Evolutionary conservation across 2,329 filamentous ascomycete species (phyloP), one percentile per base, ranked within the genome.

Genomic region (Zymoseptoria passerinii): DNA sequence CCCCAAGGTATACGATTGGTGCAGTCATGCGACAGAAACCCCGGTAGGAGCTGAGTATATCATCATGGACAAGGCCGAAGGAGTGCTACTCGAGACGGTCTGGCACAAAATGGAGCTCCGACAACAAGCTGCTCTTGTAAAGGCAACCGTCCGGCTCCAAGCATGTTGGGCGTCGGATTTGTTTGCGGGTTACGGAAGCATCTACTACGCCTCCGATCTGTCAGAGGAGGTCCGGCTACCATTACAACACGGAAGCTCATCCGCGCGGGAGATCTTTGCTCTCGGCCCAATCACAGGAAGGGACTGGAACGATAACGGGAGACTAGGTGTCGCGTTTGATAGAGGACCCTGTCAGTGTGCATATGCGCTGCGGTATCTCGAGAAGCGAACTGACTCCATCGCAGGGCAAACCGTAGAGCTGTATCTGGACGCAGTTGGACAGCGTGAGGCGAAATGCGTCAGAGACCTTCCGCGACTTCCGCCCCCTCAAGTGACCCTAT

Each of bases 211-310:
- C 8, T 62, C 67, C n/a, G 73, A 73, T 54, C 52, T 73, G 27
- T 10, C 48, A 52, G 18, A 28, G 23, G 66, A 70, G 35, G 6
- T 8, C 13, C 13, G 35, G 10, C 13, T 50, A 28, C 35, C 28
- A 28, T 49, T 50, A 16, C 20, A 8, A 16, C 20, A 8, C 10
- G 40, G 51, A 60, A 28, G 59, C 68, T 63, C 57, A 57, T 53
- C 20, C 35, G 18, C 29, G 53, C 53, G 19, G 52, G 55, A 40
- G 52, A 59, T 28, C 61, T 77, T 75, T 60, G 66, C 68, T 20
- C 60, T 77, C 53, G 76, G 75, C 8, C 74, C 72, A 3, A 68
- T 71, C 20, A 70, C 67, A 53, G 69, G 67, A 40, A 68, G 72
- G 50, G 66, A 70, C 53, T 70, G 58, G 52, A 57, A 69, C 40